These are phyloP conservation scores for Aristolochia contorta DNA, from an alignment of 164 flowering plant species.

Conservation along the genomic window DNA sequence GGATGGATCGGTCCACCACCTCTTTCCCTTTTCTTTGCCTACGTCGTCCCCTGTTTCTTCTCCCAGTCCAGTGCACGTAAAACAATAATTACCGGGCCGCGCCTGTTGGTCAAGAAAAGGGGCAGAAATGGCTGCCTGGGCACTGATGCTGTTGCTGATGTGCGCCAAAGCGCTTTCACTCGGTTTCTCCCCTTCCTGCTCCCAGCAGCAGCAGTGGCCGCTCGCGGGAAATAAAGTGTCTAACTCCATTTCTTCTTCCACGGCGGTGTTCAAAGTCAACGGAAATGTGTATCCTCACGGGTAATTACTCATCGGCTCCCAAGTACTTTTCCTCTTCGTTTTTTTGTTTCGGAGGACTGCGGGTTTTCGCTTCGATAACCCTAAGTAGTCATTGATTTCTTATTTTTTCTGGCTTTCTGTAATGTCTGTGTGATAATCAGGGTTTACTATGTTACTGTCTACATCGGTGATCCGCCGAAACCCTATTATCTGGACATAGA, in stretches of 20 bases:
- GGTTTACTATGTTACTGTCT: conserved; percentile 48
- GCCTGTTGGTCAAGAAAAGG: too few species aligned
- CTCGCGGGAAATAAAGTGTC: background rate
- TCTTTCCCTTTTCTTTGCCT: too few species aligned
- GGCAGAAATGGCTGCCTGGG: too few species aligned
- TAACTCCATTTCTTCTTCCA: background rate
- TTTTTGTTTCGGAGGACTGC: background rate
- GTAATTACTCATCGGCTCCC: background rate
- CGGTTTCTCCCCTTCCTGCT: background rate
- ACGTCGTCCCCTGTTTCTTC: too few species aligned
- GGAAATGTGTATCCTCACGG: conserved; percentile 2
- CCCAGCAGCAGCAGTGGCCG: background rate
- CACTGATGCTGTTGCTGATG: too few species aligned
- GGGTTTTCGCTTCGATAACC: background rate
- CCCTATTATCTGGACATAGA: conserved; percentile 89
- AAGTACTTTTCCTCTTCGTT: background rate
- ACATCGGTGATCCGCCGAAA: conserved; percentile 62
- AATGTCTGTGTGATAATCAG: conserved; percentile 20
- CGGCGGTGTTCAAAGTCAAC: background rate
- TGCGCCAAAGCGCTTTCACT: too few species aligned
- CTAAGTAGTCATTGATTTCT: background rate
- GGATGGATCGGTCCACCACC: too few species aligned
- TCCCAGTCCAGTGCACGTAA: too few species aligned
- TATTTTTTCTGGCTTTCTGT: background rate
- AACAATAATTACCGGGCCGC: too few species aligned